Conservation (phyloP, 106 monocot species). For the Apostasia shenzhenica region DNA sequence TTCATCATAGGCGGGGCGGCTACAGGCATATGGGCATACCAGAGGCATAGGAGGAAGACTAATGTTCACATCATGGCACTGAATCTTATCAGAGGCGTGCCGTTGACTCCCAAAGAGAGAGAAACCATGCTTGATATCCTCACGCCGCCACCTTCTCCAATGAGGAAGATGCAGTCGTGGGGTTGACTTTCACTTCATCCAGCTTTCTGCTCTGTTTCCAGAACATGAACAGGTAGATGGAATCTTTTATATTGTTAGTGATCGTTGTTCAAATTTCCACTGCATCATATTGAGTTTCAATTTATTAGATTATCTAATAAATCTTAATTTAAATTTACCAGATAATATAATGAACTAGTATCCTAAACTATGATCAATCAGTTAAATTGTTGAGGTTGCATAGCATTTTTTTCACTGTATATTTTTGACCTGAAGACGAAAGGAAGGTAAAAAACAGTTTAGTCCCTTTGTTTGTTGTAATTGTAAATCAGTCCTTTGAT, state of each 20-base stretch:
- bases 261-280: no score
- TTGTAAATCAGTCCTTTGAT: no score
- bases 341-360: no score
- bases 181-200: background rate
- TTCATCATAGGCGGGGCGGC: constrained; percentile 61
- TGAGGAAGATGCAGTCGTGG: constrained; percentile 1
- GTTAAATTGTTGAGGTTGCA: no score
- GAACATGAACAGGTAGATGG: background rate
- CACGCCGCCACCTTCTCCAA: constrained; percentile 57
- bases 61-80: constrained; percentile 92
- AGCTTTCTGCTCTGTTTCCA: background rate
- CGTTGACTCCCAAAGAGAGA: constrained; percentile 77
- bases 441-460: no score
- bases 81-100: constrained; percentile 77
- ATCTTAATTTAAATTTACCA: no score
- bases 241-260: background rate
- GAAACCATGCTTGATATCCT: constrained; percentile 81
- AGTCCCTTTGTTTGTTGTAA: no score
- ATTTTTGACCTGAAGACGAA: no score
- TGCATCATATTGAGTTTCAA: no score
- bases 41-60: constrained; percentile 71
- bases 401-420: no score
- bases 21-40: constrained; percentile 68
- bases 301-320: no score
- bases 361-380: no score